Conservation (phyloP, 2,329 filamentous ascomycete genomes). For the Fusarium metavorans region DNA sequence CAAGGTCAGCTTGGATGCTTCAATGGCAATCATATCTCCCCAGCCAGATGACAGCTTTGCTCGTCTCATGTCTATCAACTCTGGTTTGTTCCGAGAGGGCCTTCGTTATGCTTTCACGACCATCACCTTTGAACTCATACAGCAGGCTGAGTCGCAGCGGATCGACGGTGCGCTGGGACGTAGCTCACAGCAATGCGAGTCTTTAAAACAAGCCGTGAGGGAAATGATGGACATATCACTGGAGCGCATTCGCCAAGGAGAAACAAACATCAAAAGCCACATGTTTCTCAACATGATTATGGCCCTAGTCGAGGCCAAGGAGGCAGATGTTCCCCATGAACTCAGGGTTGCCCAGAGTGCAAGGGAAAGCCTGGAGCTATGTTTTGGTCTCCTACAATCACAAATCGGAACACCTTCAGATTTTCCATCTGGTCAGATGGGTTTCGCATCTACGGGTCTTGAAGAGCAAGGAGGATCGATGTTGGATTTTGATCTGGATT, state of each 20-base stretch:
- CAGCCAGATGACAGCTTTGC: slow-evolving; percentile 52
- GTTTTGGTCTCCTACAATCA: slow-evolving; percentile 44
- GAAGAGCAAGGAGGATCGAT: background rate
- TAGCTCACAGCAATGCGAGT: slow-evolving; percentile 42
- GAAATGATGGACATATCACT: slow-evolving; percentile 45
- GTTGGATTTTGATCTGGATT: slow-evolving; percentile 4
- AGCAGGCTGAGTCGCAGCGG: slow-evolving; percentile 44
- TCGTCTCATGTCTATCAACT: slow-evolving; percentile 51
- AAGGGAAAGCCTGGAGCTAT: slow-evolving; percentile 50
- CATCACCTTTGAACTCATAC: slow-evolving; percentile 54
- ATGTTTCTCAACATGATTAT: slow-evolving; percentile 55
- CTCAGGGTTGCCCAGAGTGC: slow-evolving; percentile 47
- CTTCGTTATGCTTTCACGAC: slow-evolving; percentile 47
- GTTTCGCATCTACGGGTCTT: background rate
- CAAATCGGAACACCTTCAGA: background rate
- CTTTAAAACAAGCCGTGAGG: slow-evolving; percentile 48
- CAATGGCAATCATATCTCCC: slow-evolving; percentile 52
- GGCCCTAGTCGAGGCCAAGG: slow-evolving; percentile 54
- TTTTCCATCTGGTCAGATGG: background rate
- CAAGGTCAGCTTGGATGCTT: slow-evolving; percentile 59
- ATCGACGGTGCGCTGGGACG: slow-evolving; percentile 47
- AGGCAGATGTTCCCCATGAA: slow-evolving; percentile 42
- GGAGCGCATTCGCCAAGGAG: slow-evolving; percentile 52
- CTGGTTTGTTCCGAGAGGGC: slow-evolving; percentile 57
- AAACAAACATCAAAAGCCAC: slow-evolving; percentile 59